phyloP scores from a whole-genome alignment of 352 stramenopile genomes.

The Lagenidium sp. region DNA sequence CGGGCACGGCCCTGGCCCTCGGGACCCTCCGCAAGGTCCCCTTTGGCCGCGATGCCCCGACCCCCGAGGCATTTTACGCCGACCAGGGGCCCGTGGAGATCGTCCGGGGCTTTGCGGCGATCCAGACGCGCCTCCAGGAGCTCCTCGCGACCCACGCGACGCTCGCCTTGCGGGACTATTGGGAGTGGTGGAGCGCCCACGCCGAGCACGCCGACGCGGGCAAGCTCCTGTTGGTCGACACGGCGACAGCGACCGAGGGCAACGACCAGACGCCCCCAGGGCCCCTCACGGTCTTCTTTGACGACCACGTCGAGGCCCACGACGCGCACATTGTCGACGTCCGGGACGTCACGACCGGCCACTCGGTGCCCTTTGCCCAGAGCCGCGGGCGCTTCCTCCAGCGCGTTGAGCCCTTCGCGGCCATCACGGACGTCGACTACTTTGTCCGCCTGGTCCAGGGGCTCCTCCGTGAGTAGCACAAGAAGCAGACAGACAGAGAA shows the following conservation, averaged over 20 bases:
- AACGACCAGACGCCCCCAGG: too few relatives aligned
- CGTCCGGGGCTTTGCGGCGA: conserved; percentile 42
- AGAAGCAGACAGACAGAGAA: background rate
- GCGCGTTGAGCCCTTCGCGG: conserved; percentile 71
- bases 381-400: conserved; percentile 45
- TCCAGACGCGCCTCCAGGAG: conserved; percentile 20
- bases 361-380: conserved; percentile 41
- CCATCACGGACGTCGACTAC: conserved; percentile 69
- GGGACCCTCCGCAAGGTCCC: conserved; percentile 53
- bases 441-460: conserved; percentile 50
- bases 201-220: conserved; percentile 67
- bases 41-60: conserved; percentile 20
- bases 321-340: conserved; percentile 77
- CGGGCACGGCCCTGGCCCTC: conserved; percentile 49
- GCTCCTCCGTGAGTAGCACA: conserved; percentile 11
- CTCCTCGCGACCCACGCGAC: conserved; percentile 25
- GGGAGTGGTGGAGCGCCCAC: conserved; percentile 81
- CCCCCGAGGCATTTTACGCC: conserved; percentile 33
- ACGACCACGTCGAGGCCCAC: conserved; percentile 73
- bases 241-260: conserved; percentile 6
- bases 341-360: conserved; percentile 36
- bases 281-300: conserved; percentile 57
- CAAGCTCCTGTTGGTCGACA: conserved; percentile 58
- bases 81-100: conserved; percentile 22
- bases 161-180: conserved; percentile 74